Conservation (phyloP, 441 rosid genomes). For the Jatropha multifida region DNA sequence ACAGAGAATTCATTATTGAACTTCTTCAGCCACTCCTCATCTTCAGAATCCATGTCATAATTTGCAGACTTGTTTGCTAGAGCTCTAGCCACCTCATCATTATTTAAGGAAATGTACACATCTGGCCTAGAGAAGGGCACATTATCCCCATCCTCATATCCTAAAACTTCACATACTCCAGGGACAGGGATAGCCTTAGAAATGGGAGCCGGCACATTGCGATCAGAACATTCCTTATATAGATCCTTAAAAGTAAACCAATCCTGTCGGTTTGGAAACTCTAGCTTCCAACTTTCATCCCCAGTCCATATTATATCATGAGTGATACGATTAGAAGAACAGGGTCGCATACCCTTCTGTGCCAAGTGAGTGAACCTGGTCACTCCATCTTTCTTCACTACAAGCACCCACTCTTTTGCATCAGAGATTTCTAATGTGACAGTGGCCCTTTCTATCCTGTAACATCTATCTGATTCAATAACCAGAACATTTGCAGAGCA, state of each 20-base stretch:
- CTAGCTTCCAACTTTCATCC: slow-evolving; percentile 83
- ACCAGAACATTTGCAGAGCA: slow-evolving; percentile 71
- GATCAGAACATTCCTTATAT: slow-evolving; percentile 72
- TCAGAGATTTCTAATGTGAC: slow-evolving; percentile 51
- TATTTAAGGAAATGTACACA: slow-evolving; percentile 51
- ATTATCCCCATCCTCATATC: slow-evolving; percentile 35
- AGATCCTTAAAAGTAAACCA: slow-evolving; percentile 89
- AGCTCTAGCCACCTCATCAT: slow-evolving; percentile 83
- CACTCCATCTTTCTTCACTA: slow-evolving; percentile 53
- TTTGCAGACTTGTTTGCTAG: slow-evolving; percentile 58
- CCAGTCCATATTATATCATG: slow-evolving; percentile 70
- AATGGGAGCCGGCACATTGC: slow-evolving; percentile 46
- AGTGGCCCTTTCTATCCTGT: slow-evolving; percentile 63
- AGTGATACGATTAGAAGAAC: slow-evolving; percentile 58
- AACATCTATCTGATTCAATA: slow-evolving; percentile 61
- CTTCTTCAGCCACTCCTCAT: slow-evolving; percentile 78
- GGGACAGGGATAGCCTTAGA: slow-evolving; percentile 82
- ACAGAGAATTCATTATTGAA: slow-evolving; percentile 39
- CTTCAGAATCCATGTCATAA: slow-evolving; percentile 96
- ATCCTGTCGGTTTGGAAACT: slow-evolving; percentile 63
- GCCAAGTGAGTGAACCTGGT: slow-evolving; percentile 51
- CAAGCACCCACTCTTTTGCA: slow-evolving; percentile 74
- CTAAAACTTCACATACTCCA: slow-evolving; percentile 61
- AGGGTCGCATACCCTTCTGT: slow-evolving; percentile 57
- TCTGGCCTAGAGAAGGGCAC: slow-evolving; percentile 52